A percentile compares a stretch with the other conserved stretches of the same genome.
These are phyloP conservation scores for Vinca major DNA, from an alignment of 305 asterid genomes.

Conservation along the genomic window DNA sequence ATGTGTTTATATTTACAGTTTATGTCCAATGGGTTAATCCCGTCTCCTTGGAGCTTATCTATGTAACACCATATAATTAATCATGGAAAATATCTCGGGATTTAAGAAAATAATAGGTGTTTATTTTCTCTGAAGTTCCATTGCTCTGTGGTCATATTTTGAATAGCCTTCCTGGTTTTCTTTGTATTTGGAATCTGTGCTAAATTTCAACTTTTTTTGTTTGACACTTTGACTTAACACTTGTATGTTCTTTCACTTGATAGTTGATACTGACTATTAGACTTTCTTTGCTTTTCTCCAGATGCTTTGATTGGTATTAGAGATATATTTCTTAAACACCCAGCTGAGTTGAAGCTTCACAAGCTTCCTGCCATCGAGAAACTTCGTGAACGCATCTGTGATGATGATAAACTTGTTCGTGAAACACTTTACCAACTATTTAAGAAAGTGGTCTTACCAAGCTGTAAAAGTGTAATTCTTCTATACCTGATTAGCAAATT, in stretches of 20 bases:
- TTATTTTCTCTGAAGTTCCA: neutral
- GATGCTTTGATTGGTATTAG: slow-evolving; percentile 74
- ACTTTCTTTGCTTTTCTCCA: slow-evolving; percentile 23
- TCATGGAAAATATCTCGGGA: neutral
- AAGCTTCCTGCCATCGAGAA: slow-evolving; percentile 79
- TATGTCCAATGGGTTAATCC: neutral
- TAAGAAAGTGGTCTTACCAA: slow-evolving; percentile 70
- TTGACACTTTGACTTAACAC: too few species aligned
- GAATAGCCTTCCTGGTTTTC: slow-evolving; percentile 2
- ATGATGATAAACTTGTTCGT: slow-evolving; percentile 76
- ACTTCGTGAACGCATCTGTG: slow-evolving; percentile 86
- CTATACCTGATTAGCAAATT: slow-evolving; percentile 1
- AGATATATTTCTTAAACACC: slow-evolving; percentile 64
- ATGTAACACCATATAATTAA: neutral
- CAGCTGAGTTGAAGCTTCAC: slow-evolving; percentile 75
- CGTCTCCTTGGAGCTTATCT: neutral
- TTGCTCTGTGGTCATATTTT: neutral
- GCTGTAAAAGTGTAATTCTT: slow-evolving; percentile 53
- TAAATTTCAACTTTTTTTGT: neutral
- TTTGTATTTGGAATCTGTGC: neutral
- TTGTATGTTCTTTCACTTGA: neutral
- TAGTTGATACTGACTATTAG: slow-evolving; percentile 4
- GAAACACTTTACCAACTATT: slow-evolving; percentile 76
- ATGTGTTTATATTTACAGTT: neutral
- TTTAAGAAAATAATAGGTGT: neutral